phyloP scores from a whole-genome alignment of 2,329 filamentous ascomycete species.

The Trichoderma sp. region DNA sequence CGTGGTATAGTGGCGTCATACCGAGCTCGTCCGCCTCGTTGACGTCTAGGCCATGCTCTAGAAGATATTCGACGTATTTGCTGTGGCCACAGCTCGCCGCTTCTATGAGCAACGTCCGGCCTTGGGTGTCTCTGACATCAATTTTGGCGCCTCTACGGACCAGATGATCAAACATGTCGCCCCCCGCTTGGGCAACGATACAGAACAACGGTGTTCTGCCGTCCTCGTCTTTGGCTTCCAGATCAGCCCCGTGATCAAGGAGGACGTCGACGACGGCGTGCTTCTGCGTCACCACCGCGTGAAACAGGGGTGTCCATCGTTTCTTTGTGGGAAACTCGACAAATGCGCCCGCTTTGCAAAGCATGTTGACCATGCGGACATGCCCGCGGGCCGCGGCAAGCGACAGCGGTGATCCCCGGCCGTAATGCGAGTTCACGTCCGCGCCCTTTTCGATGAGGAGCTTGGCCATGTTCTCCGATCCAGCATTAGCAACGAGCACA shows the following conservation, averaged over 20 bases:
- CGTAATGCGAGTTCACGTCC: not conserved
- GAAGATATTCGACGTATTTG: not conserved
- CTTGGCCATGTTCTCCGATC: not conserved
- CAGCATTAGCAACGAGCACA: not conserved
- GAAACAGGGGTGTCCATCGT: not conserved
- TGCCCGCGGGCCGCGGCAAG: not conserved
- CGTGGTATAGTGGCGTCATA: not conserved
- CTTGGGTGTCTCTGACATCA: not conserved
- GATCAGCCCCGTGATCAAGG: conserved; percentile 1
- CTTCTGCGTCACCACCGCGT: not conserved
- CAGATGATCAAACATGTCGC: not conserved
- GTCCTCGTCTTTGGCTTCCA: not conserved
- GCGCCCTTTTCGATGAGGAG: conserved; percentile 7
- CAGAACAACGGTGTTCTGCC: not conserved
- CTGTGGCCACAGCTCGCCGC: not conserved
- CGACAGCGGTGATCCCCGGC: not conserved
- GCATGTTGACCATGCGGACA: not conserved
- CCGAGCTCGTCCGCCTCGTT: not conserved
- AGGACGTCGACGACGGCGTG: not conserved
- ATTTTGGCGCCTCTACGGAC: not conserved
- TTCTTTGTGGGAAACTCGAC: not conserved
- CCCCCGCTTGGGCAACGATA: not conserved
- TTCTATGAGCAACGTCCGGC: not conserved
- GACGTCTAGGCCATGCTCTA: not conserved
- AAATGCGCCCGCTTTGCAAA: not conserved